Evolutionary conservation across 2,329 filamentous ascomycete genomes (phyloP).

Genomic region (Blumeriella jaapii): DNA sequence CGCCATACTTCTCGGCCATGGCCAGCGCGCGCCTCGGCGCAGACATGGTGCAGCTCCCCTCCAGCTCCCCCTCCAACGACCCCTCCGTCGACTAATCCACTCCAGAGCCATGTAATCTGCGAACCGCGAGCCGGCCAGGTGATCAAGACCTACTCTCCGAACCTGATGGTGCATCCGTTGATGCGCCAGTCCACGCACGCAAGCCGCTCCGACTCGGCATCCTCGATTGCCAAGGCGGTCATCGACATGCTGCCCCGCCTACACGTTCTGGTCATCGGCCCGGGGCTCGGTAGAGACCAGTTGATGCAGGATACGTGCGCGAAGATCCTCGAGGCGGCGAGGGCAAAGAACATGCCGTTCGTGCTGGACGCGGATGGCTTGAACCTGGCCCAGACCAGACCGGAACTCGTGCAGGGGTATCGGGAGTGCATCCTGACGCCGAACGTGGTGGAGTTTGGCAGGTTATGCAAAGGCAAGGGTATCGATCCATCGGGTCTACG

Average conservation of each 20-base stretch:
- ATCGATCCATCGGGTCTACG: slow-evolving; percentile 43
- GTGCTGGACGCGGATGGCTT: slow-evolving; percentile 90
- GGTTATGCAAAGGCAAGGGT: slow-evolving; percentile 65
- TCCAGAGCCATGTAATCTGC: slow-evolving; percentile 84
- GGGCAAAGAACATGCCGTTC: slow-evolving; percentile 60
- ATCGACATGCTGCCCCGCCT: slow-evolving; percentile 73
- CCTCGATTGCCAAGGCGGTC: slow-evolving; percentile 53
- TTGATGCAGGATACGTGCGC: slow-evolving; percentile 83
- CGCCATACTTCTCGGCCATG: slow-evolving; percentile 97
- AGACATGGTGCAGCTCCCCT: slow-evolving; percentile 57
- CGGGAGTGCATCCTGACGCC: slow-evolving; percentile 79
- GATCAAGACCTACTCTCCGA: slow-evolving; percentile 96
- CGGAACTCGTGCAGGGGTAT: slow-evolving; percentile 71
- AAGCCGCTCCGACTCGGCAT: slow-evolving; percentile 41
- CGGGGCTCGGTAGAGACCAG: slow-evolving; percentile 78
- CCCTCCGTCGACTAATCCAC: slow-evolving; percentile 1
- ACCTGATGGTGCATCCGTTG: slow-evolving; percentile 95
- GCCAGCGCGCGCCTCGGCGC: slow-evolving; percentile 83
- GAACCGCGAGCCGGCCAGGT: slow-evolving; percentile 77
- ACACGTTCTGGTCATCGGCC: slow-evolving; percentile 86
- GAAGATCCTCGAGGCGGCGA: slow-evolving; percentile 67
- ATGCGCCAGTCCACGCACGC: slow-evolving; percentile 65
- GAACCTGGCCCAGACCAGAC: slow-evolving; percentile 62
- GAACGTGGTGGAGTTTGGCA: slow-evolving; percentile 85
- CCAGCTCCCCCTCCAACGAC: background rate